phyloP scores from a whole-genome alignment of 805 yeast species.

The Cyberlindnera mississippiensis region DNA sequence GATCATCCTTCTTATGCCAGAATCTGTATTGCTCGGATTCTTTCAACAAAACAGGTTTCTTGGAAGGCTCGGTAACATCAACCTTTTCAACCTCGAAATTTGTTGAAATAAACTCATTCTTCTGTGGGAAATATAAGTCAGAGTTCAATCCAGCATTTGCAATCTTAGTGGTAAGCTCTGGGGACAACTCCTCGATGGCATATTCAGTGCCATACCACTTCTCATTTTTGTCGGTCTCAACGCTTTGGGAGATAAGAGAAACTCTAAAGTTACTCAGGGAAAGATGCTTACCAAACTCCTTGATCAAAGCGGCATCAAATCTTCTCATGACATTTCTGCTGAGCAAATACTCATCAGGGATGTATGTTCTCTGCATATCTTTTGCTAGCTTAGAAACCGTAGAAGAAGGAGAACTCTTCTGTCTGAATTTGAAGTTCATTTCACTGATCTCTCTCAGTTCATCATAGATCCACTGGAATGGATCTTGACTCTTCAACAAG shows the following conservation, averaged over 20 bases:
- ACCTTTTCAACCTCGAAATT: constrained; percentile 59
- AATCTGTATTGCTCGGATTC: constrained; percentile 49
- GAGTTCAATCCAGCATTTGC: constrained; percentile 29
- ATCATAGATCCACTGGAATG: constrained; percentile 75
- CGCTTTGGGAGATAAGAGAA: constrained; percentile 48
- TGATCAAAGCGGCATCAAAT: constrained; percentile 53
- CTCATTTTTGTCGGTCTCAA: constrained; percentile 53
- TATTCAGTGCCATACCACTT: constrained; percentile 92
- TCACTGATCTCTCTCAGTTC: constrained; percentile 69
- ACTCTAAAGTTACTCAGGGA: constrained; percentile 58
- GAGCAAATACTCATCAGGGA: constrained; percentile 65
- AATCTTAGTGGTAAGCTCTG: constrained; percentile 34
- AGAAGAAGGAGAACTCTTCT: constrained; percentile 65
- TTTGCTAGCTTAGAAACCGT: constrained; percentile 71
- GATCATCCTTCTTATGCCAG: constrained; percentile 91
- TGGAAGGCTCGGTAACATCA: constrained; percentile 32
- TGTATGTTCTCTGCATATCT: constrained; percentile 47
- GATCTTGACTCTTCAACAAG: constrained; percentile 51
- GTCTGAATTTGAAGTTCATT: constrained; percentile 74
- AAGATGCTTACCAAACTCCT: constrained; percentile 45
- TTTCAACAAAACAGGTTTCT: constrained; percentile 60
- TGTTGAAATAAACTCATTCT: constrained; percentile 80
- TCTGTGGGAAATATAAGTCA: constrained; percentile 56
- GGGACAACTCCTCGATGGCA: constrained; percentile 41
- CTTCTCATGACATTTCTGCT: constrained; percentile 52